Percentiles rank a stretch among this genome's conserved stretches.
These are phyloP conservation scores for Earliella scabrosa DNA, from an alignment of 1,284 basidiomycete genomes.

Conservation along the genomic window DNA sequence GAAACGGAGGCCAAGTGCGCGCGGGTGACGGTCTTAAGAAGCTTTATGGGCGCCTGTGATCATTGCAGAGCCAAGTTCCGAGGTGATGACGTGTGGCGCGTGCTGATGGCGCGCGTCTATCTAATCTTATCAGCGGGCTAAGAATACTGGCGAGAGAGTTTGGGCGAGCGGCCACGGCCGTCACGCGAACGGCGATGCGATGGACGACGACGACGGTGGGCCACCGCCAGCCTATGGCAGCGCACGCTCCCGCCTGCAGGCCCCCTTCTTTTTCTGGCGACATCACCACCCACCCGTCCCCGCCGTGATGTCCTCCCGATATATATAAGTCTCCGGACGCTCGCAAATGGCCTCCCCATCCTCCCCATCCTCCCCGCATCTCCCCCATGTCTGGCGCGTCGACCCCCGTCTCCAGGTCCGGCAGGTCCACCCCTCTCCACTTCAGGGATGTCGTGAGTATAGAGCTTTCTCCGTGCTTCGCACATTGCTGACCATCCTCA, in stretches of 20 bases:
- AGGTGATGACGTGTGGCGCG: conserved; percentile 1
- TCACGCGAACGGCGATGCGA: background rate
- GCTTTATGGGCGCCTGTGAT: conserved; percentile 14
- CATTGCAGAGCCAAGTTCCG: conserved; percentile 16
- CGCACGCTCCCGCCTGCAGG: conserved; percentile 14
- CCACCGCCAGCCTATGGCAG: background rate
- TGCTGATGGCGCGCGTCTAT: background rate
- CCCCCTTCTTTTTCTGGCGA: background rate
- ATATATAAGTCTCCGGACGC: conserved; percentile 7
- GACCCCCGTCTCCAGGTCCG: conserved; percentile 27
- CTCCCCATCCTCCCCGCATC: background rate
- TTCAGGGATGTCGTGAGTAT: conserved; percentile 27
- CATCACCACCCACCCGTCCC: background rate
- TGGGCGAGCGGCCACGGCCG: conserved; percentile 1
- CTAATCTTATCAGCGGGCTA: conserved; percentile 24
- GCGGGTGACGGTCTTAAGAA: conserved; percentile 18
- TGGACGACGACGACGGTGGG: background rate
- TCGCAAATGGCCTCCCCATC: background rate
- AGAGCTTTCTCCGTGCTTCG: background rate
- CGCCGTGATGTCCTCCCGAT: conserved; percentile 5
- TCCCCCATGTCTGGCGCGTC: conserved; percentile 17
- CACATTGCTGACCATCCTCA: conserved; percentile 33
- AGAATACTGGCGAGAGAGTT: conserved; percentile 11
- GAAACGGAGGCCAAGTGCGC: conserved; percentile 5
- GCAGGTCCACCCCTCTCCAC: conserved; percentile 31